Evolutionary conservation across 2,329 filamentous ascomycete species (phyloP).

Genomic region (Cordyceps fumosorosea): DNA sequence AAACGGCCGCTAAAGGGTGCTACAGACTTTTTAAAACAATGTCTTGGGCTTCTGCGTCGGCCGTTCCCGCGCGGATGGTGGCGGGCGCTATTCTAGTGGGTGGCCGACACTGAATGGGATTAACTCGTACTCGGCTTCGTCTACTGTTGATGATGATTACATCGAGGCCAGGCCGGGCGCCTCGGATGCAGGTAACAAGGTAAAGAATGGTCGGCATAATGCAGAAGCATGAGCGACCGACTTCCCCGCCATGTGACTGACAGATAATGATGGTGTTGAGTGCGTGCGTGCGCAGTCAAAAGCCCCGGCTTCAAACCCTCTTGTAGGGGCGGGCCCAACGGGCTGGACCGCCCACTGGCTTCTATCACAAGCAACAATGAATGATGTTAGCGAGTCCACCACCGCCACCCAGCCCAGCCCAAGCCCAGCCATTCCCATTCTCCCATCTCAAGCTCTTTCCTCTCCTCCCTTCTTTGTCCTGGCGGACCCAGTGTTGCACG

Average conservation of each 20-base stretch:
- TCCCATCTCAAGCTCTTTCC: background rate
- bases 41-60: no score
- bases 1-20: no score
- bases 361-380: background rate
- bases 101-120: no score
- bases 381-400: no score
- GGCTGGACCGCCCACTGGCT: background rate
- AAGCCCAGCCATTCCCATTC: slow-evolving; percentile 6
- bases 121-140: background rate
- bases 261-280: background rate
- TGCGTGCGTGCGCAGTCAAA: background rate
- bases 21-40: no score
- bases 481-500: background rate
- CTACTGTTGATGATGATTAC: background rate
- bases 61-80: no score
- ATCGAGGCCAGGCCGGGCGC: background rate
- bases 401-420: no score
- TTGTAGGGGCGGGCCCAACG: background rate
- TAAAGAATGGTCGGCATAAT: background rate
- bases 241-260: background rate
- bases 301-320: background rate
- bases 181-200: background rate
- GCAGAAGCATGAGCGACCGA: background rate
- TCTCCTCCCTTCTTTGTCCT: background rate
- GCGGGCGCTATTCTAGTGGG: no score